Conservation (phyloP, 2,329 filamentous ascomycete species). For the Aureobasidium sp. region DNA sequence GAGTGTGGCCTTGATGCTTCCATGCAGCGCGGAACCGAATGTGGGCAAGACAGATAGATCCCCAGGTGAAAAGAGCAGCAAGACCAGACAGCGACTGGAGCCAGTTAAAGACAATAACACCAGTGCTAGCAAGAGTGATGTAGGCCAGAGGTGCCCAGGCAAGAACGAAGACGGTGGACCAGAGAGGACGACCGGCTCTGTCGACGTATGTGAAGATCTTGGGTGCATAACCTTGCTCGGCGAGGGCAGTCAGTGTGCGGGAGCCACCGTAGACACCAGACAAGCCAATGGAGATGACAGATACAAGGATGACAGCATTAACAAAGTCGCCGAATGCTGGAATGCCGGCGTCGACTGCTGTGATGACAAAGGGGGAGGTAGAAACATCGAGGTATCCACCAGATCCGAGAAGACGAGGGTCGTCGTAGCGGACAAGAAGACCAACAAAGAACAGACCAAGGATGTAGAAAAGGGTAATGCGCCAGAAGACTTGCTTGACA, state of each 20-base stretch:
- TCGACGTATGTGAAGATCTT: constrained; percentile 55
- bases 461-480: constrained; percentile 73
- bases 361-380: constrained; percentile 88
- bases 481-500: constrained; percentile 92
- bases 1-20: constrained; percentile 52
- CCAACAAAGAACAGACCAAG: constrained; percentile 75
- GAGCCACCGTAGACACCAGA: constrained; percentile 87
- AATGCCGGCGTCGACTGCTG: constrained; percentile 76
- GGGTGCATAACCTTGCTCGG: constrained; percentile 63
- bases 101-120: constrained; percentile 50
- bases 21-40: constrained; percentile 60
- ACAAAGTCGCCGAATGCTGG: constrained; percentile 61
- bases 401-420: constrained; percentile 54
- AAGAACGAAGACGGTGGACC: constrained; percentile 38
- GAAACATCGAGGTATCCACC: constrained; percentile 56
- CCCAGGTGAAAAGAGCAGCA: constrained; percentile 70
- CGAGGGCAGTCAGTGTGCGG: constrained; percentile 79
- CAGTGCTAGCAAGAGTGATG: constrained; percentile 40
- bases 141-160: constrained; percentile 55
- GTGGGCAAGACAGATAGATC: constrained; percentile 57
- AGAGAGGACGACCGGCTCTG: constrained; percentile 52
- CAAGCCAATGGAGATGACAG: constrained; percentile 85
- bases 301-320: constrained; percentile 90
- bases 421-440: constrained; percentile 68
- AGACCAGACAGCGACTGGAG: constrained; percentile 65